Evolutionary conservation across 2,329 filamentous ascomycete species (phyloP), one percentile per base, ranked within the genome.

Genomic region (Fusarium bactridioides): DNA sequence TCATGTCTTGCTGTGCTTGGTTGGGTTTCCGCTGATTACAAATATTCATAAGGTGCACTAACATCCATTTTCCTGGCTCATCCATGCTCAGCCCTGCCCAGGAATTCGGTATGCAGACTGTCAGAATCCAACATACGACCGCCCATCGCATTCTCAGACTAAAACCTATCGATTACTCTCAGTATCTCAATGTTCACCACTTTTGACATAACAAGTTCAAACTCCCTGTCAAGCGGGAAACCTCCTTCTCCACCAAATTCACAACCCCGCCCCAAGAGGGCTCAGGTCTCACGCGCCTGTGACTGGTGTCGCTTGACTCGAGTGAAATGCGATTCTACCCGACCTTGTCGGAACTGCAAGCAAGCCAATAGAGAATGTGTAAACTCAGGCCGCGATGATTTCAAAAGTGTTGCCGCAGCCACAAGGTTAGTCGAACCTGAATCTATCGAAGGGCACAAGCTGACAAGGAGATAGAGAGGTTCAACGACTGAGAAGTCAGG

Each of bases 291-390:
- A 6, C 67, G 78, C 7, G 78, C 78, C 12, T 79, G 78, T 55
- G 78, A 79, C 61, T 79, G 78, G 78, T 79, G 78, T 69, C 78
- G 77, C 16, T 70, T 78, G 23, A 73, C 73, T 10, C 70, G 78
- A 31, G 74, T 79, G 47, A 79, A 79, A 33, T 79, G 78, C 59
- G 78, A 79, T 56, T 72, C 74, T 10, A 71, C 73, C 6, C 43
- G 76, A n/a, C 77, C 77, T 4, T 79, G 77, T 67, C 66, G 72
- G 15, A 78, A 72, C 31, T 78, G 76, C 58, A 78, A 74, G 23
- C 69, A 77, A 25, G 69, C 74, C 6, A 74, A 72, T 43, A 70
- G 74, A 8, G 74, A 76, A 38, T 78, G 76, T 37, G 67, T 71
- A 12, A 78, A 69, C 19, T 68, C 61, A 3, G 71, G 74, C 6